Conservation (phyloP, 148 eudicot genomes). For the Pharnaceum exiguum region DNA sequence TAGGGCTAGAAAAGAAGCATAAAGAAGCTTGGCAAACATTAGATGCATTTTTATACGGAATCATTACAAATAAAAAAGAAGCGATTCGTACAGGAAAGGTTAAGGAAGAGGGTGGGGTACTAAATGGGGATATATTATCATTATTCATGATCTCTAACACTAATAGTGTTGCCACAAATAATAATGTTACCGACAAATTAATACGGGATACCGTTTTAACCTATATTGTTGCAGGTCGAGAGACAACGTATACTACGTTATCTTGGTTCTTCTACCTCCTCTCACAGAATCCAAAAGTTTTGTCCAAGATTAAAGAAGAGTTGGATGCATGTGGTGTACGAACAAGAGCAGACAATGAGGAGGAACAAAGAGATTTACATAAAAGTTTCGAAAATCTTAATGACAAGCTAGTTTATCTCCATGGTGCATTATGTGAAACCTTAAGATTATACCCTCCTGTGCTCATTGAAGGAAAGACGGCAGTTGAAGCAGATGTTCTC, state of each 20-base stretch:
- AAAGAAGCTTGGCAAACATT: constrained; percentile 32
- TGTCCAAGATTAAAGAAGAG: constrained; percentile 28
- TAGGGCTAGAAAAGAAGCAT: constrained; percentile 38
- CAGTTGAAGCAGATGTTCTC: constrained; percentile 23
- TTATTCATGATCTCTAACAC: constrained; percentile 25
- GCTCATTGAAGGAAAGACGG: constrained; percentile 31
- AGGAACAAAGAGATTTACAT: neutral
- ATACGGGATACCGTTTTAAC: constrained; percentile 22
- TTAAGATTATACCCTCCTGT: constrained; percentile 52
- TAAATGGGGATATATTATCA: constrained; percentile 33
- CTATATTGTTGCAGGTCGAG: constrained; percentile 33
- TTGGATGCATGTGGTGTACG: constrained; percentile 6
- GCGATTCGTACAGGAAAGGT: constrained; percentile 4
- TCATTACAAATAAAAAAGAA: constrained; percentile 23
- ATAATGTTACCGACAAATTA: neutral
- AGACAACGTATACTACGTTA: constrained; percentile 35
- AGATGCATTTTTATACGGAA: constrained; percentile 30
- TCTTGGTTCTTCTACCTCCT: constrained; percentile 47
- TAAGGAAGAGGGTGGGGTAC: constrained; percentile 4
- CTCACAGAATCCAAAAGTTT: constrained; percentile 18
- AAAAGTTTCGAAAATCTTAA: constrained; percentile 20
- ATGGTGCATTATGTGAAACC: constrained; percentile 42
- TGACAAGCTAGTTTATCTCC: constrained; percentile 37
- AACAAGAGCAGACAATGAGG: neutral
- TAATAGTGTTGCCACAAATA: neutral